Conservation (phyloP, 2,329 filamentous ascomycete species). For the Botryosphaeria dothidea region DNA sequence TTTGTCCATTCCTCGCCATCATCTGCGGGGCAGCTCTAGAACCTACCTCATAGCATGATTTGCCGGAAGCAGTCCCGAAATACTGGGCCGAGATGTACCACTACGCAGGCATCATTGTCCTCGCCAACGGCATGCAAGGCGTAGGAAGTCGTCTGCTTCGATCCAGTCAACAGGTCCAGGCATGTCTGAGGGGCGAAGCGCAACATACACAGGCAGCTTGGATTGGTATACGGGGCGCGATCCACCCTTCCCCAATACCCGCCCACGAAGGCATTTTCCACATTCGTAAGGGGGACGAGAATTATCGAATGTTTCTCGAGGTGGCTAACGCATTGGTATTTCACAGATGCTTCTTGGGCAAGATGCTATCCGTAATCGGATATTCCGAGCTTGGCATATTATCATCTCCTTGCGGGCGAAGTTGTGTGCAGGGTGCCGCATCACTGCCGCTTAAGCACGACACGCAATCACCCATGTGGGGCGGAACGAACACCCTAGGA, state of each 20-base stretch:
- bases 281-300: too few relatives aligned
- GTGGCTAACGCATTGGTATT: neutral
- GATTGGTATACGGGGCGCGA: too few relatives aligned
- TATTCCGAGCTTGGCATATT: neutral
- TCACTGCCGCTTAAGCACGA: neutral
- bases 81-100: neutral
- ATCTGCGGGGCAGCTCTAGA: neutral
- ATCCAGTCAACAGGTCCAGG: too few relatives aligned
- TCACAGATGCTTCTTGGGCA: neutral
- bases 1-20: neutral
- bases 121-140: neutral
- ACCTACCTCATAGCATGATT: neutral
- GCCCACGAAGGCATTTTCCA: too few relatives aligned
- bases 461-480: neutral
- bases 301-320: neutral
- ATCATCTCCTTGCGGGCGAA: neutral
- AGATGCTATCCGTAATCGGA: neutral
- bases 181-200: too few relatives aligned
- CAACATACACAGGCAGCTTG: neutral
- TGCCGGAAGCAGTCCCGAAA: neutral
- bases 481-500: neutral
- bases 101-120: neutral
- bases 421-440: too few relatives aligned
- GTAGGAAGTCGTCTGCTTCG: too few relatives aligned
- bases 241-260: too few relatives aligned